A percentile compares a stretch with the other conserved stretches of the same genome.
phyloP scores from a whole-genome alignment of 768 basidiomycete species.

The Tylopilus vinaceipallidus region DNA sequence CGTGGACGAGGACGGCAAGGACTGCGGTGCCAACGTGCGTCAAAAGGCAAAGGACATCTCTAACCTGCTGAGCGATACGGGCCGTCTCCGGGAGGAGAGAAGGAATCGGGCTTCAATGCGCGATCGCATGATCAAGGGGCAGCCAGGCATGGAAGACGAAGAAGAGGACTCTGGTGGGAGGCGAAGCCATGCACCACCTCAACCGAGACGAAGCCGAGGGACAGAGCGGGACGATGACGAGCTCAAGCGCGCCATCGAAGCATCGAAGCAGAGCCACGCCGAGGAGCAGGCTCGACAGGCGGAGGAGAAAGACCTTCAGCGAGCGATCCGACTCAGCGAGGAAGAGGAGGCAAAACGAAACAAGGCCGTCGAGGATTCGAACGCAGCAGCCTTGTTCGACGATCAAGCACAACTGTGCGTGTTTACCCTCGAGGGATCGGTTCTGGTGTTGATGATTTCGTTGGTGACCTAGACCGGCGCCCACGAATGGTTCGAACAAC shows the following conservation, averaged over 20 bases:
- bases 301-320: constrained; percentile 81
- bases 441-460: background rate
- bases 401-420: constrained; percentile 79
- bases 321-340: constrained; percentile 82
- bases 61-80: constrained; percentile 84
- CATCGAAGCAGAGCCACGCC: constrained; percentile 72
- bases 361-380: constrained; percentile 69
- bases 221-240: constrained; percentile 76
- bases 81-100: constrained; percentile 82
- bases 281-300: constrained; percentile 60
- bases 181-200: constrained; percentile 13
- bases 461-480: constrained; percentile 27
- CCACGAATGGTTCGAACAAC: constrained; percentile 33
- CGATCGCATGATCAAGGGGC: constrained; percentile 84
- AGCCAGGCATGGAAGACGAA: constrained; percentile 38
- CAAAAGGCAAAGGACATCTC: constrained; percentile 99
- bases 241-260: constrained; percentile 81
- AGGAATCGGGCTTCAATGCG: constrained; percentile 86
- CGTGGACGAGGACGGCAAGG: constrained; percentile 92
- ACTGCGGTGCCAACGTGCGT: constrained; percentile 96
- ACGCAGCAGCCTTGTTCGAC: constrained; percentile 78
- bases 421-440: constrained; percentile 3
- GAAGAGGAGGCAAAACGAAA: constrained; percentile 85
- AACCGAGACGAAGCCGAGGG: constrained; percentile 16
- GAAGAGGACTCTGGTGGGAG: constrained; percentile 17